phyloP scores from a whole-genome alignment of 1,284 basidiomycete species.

The Apiotrichum montevideense region DNA sequence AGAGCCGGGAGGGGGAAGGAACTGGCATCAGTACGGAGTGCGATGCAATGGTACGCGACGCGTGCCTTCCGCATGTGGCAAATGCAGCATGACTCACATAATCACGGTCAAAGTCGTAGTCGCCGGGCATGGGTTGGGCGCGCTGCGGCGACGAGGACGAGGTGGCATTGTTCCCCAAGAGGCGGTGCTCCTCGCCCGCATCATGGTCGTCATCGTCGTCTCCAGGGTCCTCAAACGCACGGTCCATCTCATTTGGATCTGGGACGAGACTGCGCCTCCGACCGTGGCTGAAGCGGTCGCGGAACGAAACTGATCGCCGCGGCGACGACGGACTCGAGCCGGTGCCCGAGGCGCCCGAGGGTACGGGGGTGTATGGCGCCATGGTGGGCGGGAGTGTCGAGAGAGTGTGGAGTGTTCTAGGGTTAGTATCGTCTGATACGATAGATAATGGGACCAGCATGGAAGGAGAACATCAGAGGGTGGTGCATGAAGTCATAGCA shows the following conservation, averaged over 20 bases:
- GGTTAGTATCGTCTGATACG: not conserved
- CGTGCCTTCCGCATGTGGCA: no score
- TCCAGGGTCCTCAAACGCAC: slow-evolving; percentile 40
- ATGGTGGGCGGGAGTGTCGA: slow-evolving; percentile 14
- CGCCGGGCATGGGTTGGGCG: slow-evolving; percentile 39
- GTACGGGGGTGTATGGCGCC: slow-evolving; percentile 30
- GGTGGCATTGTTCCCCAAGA: slow-evolving; percentile 1
- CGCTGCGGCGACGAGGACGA: not conserved
- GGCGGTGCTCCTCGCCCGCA: slow-evolving; percentile 17
- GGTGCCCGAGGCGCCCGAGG: slow-evolving; percentile 1
- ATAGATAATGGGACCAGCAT: not conserved
- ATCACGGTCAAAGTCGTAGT: slow-evolving; percentile 79
- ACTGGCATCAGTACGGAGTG: slow-evolving; percentile 17
- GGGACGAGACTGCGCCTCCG: slow-evolving; percentile 23
- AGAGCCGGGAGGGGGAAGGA: slow-evolving; percentile 64
- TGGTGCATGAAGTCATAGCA: slow-evolving; percentile 42
- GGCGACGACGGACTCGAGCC: slow-evolving; percentile 20
- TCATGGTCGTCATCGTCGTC: slow-evolving; percentile 31
- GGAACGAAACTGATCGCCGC: slow-evolving; percentile 30
- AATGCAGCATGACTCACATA: slow-evolving; percentile 49
- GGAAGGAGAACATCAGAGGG: slow-evolving; percentile 27
- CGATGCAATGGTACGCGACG: no score
- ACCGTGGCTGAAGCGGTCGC: slow-evolving; percentile 12
- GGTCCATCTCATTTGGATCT: slow-evolving; percentile 46
- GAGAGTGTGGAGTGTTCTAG: not conserved